These are phyloP conservation scores for Backusella liffmaniae DNA, from an alignment of 192 early-diverging fungal genomes.

Conservation along the genomic window DNA sequence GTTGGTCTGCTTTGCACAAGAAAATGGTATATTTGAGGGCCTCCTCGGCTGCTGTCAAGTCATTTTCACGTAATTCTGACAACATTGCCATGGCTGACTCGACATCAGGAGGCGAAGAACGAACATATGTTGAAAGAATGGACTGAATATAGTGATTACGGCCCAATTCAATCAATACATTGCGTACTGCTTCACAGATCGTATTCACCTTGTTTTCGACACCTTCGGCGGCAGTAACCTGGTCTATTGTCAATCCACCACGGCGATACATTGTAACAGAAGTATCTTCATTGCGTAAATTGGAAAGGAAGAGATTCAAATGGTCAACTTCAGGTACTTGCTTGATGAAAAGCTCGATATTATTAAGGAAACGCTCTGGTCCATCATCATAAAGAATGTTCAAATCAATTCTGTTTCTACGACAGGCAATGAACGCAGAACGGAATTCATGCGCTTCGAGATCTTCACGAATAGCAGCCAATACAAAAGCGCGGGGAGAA, in stretches of 20 bases:
- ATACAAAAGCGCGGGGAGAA: slow-evolving; percentile 84
- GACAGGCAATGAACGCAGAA: slow-evolving; percentile 78
- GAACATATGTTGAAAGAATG: slow-evolving; percentile 83
- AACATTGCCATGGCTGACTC: slow-evolving; percentile 76
- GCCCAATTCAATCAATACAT: slow-evolving; percentile 54
- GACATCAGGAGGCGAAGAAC: slow-evolving; percentile 77
- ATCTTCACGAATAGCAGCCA: slow-evolving; percentile 64
- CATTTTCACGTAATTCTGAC: slow-evolving; percentile 39
- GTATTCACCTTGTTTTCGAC: slow-evolving; percentile 67
- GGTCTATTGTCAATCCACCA: not conserved
- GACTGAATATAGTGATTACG: slow-evolving; percentile 67
- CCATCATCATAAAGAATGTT: slow-evolving; percentile 87
- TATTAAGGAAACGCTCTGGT: slow-evolving; percentile 63
- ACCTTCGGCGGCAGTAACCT: not conserved
- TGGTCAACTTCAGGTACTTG: slow-evolving; percentile 81
- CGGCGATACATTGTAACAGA: slow-evolving; percentile 75
- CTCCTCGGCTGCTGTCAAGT: slow-evolving; percentile 69
- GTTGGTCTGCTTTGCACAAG: slow-evolving; percentile 81
- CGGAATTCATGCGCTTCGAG: slow-evolving; percentile 68
- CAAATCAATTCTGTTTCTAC: slow-evolving; percentile 91
- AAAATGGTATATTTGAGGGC: slow-evolving; percentile 92
- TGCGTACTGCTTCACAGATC: slow-evolving; percentile 70
- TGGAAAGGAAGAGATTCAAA: slow-evolving; percentile 88
- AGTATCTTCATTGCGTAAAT: slow-evolving; percentile 82
- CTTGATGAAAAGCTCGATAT: slow-evolving; percentile 69